A percentile compares a stretch with the other conserved stretches of the same genome.
Evolutionary conservation across 768 basidiomycete species (phyloP).

Genomic region (Termitomyces titanicus): DNA sequence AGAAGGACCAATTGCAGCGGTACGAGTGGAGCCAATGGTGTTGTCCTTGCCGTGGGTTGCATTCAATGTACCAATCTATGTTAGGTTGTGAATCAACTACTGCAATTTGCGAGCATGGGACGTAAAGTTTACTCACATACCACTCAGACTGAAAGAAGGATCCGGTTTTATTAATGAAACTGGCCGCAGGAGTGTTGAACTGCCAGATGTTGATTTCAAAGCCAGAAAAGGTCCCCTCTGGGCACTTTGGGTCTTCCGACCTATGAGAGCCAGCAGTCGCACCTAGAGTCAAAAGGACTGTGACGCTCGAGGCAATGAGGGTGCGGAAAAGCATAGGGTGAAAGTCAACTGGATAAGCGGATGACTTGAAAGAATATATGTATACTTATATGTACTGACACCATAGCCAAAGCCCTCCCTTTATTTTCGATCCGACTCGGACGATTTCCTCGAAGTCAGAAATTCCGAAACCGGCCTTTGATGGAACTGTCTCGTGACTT

Average conservation of each 20-base stretch:
- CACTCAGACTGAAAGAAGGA: constrained; percentile 14
- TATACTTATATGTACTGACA: no score
- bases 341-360: not conserved
- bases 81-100: not conserved
- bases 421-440: no score
- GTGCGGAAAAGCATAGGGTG: not conserved
- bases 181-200: not conserved
- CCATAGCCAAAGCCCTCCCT: no score
- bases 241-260: constrained; percentile 5
- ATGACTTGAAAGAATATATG: not conserved
- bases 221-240: constrained; percentile 3
- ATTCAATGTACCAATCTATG: constrained; percentile 4
- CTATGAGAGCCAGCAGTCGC: not conserved
- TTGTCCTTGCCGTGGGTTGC: constrained; percentile 9
- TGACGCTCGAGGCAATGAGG: not conserved
- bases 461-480: no score
- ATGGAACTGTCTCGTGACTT: no score
- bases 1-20: not conserved
- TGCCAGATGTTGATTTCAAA: constrained; percentile 12
- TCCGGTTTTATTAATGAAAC: constrained; percentile 9
- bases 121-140: constrained; percentile 11
- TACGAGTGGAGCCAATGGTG: constrained; percentile 6
- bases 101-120: not conserved
- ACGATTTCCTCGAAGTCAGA: no score
- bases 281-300: not conserved